phyloP scores from a whole-genome alignment of 78 protist species.

The Polysphondylium violaceum region DNA sequence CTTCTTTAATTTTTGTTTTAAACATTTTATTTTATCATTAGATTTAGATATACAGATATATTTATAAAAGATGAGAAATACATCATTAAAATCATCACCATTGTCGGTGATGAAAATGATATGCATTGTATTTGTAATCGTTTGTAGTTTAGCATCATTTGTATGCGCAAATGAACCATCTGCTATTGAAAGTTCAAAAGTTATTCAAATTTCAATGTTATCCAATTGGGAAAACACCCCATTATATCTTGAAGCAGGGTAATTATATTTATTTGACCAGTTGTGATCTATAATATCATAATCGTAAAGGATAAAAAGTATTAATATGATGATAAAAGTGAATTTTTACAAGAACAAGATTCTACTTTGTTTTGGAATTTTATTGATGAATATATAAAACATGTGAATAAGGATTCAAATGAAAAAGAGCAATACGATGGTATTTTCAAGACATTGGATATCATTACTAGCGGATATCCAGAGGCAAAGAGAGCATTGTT shows the following conservation, averaged over 20 bases:
- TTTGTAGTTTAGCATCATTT: too few species aligned
- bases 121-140: too few species aligned
- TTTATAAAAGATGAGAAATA: too few species aligned
- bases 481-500: too few species aligned
- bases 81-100: too few species aligned
- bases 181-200: background rate
- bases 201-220: constrained; percentile 29
- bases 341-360: constrained; percentile 33
- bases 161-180: background rate
- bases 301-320: background rate
- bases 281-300: background rate
- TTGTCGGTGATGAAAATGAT: too few species aligned
- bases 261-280: background rate
- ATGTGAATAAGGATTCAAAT: background rate
- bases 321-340: background rate
- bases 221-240: constrained; percentile 78
- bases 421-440: constrained; percentile 6
- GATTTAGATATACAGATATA: too few species aligned
- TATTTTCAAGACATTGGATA: too few species aligned
- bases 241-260: constrained; percentile 36
- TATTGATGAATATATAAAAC: constrained; percentile 7
- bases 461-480: too few species aligned
- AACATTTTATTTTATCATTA: background rate
- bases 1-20: background rate
- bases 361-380: constrained; percentile 31